Base-by-base conservation (phyloP, 1,139 yeast genomes). In the Blastobotrys proliferans region DNA sequence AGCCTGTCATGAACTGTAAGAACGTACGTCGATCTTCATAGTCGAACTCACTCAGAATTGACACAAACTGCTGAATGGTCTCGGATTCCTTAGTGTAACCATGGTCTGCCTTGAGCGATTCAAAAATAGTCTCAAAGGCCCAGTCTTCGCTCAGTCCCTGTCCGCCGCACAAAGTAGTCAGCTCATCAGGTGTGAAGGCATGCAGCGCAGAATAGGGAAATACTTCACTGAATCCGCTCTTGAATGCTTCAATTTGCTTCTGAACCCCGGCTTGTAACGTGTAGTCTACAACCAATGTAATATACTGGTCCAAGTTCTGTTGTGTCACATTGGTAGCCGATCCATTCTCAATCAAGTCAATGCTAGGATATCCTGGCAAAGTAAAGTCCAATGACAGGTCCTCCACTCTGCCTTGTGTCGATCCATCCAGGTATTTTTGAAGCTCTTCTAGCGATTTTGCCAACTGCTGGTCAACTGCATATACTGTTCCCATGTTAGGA, bases 131-230 rank as follows among this genome's bases (percentile, higher is more conserved):
- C 20, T 54, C 61, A 38, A 58, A 60, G 0, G 92, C 77, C 97
- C 98, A 92, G 57, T 92, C 97, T 57, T 88, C 97, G n/a, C n/a
- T n/a, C n/a, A n/a, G n/a, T 41, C 81, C 81, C 1, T 79, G 77
- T 48, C 77, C 79, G 8, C 94, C 92, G 55, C 86, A 79, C 41
- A 92, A 61, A 34, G 74, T 75, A 1, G 76, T 78, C 36, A 88
- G 69, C 58, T 92, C 98, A 17, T 69, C 73, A 0, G 95, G 79
- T 1, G 86, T 73, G 53, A 92, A 83, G 2, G 88, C 75, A 11
- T 76, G 63, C 56, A 92, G 68, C 0, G 95, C 82, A 14, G 74
- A 69, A 49, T 82, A 81, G 0, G 97, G 95, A 63, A 92, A 84
- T 1, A 88, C 94, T 46, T 76, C 75, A 0, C 94, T 79, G 56